A percentile compares a stretch with the other conserved stretches of the same genome.
Evolutionary conservation across 2,329 filamentous ascomycete species (phyloP).

Genomic region (Botryosphaeria dothidea): DNA sequence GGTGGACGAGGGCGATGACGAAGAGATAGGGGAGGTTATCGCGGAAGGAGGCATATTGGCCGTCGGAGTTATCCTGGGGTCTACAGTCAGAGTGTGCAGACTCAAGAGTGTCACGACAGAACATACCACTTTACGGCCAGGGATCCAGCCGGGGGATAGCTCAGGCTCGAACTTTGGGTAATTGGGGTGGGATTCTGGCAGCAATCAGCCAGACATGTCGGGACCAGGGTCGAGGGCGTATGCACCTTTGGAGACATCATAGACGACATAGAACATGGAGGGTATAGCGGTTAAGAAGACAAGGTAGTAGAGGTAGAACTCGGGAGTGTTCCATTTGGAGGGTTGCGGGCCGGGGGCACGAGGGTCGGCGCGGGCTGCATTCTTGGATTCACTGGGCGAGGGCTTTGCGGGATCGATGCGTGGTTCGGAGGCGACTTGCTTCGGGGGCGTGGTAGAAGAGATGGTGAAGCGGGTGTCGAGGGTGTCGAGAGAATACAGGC

Average conservation of each 20-base stretch:
- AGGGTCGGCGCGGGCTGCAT: slow-evolving; percentile 40
- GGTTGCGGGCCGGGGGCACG: slow-evolving; percentile 42
- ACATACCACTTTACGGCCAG: slow-evolving; percentile 79
- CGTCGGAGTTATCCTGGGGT: slow-evolving; percentile 78
- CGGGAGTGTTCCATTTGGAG: slow-evolving; percentile 80
- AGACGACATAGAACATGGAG: slow-evolving; percentile 88
- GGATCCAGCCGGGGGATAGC: slow-evolving; percentile 85
- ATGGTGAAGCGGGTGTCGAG: slow-evolving; percentile 73
- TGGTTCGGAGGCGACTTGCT: slow-evolving; percentile 37
- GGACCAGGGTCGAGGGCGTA: background rate
- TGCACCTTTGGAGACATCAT: slow-evolving; percentile 79
- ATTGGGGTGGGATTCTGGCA: slow-evolving; percentile 73
- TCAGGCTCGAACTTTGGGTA: slow-evolving; percentile 72
- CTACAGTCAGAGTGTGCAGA: background rate
- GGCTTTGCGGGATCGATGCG: slow-evolving; percentile 35
- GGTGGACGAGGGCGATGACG: slow-evolving; percentile 74
- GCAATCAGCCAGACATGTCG: slow-evolving; percentile 18
- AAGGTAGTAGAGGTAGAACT: slow-evolving; percentile 81
- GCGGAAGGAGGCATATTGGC: slow-evolving; percentile 84
- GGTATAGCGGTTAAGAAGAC: slow-evolving; percentile 69
- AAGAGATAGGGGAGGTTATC: slow-evolving; percentile 81
- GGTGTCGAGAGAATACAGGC: slow-evolving; percentile 65
- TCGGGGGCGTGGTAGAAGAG: slow-evolving; percentile 65
- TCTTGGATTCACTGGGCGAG: slow-evolving; percentile 6
- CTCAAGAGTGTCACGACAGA: background rate